Evolutionary conservation across 768 basidiomycete genomes (phyloP).

Genomic region (Russula olivacea): DNA sequence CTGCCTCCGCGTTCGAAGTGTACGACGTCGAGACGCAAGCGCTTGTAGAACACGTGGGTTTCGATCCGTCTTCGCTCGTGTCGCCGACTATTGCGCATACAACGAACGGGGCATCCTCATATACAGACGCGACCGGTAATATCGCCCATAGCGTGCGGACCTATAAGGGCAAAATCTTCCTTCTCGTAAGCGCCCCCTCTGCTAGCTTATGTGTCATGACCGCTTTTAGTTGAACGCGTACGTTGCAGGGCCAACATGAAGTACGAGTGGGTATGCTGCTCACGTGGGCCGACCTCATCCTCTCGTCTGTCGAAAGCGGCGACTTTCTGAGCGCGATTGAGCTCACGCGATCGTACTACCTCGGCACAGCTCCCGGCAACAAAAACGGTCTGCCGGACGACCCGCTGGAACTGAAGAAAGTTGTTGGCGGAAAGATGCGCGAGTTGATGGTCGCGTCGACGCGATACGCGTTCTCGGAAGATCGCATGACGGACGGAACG

Average conservation of each 20-base stretch:
- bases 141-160: constrained; percentile 66
- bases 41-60: constrained; percentile 56
- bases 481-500: constrained; percentile 86
- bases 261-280: constrained; percentile 79
- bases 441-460: constrained; percentile 86
- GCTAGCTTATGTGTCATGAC: background rate
- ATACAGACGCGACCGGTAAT: constrained; percentile 45
- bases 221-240: constrained; percentile 13
- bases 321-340: constrained; percentile 91
- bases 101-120: constrained; percentile 41
- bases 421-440: constrained; percentile 70
- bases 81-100: constrained; percentile 49
- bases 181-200: constrained; percentile 56
- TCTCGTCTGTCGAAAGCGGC: constrained; percentile 75
- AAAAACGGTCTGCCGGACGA: constrained; percentile 78
- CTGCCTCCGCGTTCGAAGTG: constrained; percentile 52
- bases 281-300: constrained; percentile 92
- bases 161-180: constrained; percentile 88
- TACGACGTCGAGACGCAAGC: constrained; percentile 55
- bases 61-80: constrained; percentile 51
- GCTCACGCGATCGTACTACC: constrained; percentile 74
- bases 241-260: constrained; percentile 52
- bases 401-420: constrained; percentile 45
- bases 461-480: constrained; percentile 89
- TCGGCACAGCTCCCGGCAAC: constrained; percentile 76